phyloP scores from a whole-genome alignment of 2,329 filamentous ascomycete genomes.

The Fusarium sacchari region DNA sequence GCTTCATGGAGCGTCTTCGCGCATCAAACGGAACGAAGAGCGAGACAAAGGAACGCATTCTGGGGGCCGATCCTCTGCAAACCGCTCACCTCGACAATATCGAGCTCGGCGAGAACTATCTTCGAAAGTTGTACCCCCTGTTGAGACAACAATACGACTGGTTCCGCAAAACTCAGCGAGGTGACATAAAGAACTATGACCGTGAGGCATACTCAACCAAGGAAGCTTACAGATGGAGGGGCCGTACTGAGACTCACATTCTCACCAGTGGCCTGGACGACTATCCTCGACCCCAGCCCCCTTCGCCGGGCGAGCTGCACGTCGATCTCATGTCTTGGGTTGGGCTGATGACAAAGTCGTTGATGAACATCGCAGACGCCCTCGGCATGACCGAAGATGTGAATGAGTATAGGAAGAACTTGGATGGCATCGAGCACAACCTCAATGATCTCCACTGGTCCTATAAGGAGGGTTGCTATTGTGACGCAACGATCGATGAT shows the following conservation, averaged over 20 bases:
- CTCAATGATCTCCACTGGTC: constrained; percentile 96
- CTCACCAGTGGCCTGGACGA: constrained; percentile 95
- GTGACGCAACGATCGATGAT: constrained; percentile 93
- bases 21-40: constrained; percentile 60
- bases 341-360: constrained; percentile 92
- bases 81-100: constrained; percentile 74
- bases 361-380: constrained; percentile 80
- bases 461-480: constrained; percentile 82
- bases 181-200: constrained; percentile 91
- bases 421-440: constrained; percentile 83
- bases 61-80: constrained; percentile 60
- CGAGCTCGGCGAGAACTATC: constrained; percentile 74
- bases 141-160: constrained; percentile 91
- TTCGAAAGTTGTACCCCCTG: constrained; percentile 83
- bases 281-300: constrained; percentile 92
- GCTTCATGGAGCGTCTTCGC: constrained; percentile 82
- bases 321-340: constrained; percentile 96
- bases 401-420: constrained; percentile 74
- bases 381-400: constrained; percentile 83
- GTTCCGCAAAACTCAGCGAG: constrained; percentile 92
- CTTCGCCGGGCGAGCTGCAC: constrained; percentile 94
- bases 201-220: constrained; percentile 87
- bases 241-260: constrained; percentile 85
- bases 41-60: constrained; percentile 56
- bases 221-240: constrained; percentile 95